Conservation (phyloP, 2,329 filamentous ascomycete genomes). For the Bertia moriformis region DNA sequence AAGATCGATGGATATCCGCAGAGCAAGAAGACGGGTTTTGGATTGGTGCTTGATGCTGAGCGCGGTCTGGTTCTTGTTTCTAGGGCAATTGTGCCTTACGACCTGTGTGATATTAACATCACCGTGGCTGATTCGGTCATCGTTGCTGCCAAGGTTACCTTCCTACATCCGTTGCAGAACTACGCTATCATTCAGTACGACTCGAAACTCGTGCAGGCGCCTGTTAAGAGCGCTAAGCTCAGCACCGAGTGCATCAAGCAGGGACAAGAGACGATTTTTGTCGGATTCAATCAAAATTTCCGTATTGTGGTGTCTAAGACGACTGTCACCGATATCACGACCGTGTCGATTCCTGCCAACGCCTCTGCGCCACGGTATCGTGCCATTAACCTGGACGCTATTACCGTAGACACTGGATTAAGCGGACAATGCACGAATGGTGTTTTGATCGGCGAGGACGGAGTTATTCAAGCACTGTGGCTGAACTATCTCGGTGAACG, state of each 20-base stretch:
- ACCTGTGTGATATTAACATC: constrained; percentile 88
- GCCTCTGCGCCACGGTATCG: constrained; percentile 81
- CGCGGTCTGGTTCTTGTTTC: constrained; percentile 92
- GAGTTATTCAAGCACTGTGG: constrained; percentile 90
- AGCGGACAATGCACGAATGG: constrained; percentile 87
- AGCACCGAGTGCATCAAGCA: constrained; percentile 74
- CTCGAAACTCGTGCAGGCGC: constrained; percentile 79
- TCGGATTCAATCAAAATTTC: constrained; percentile 95
- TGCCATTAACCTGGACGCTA: constrained; percentile 88
- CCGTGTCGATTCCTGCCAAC: constrained; percentile 90
- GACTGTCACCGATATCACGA: constrained; percentile 90
- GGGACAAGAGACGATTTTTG: constrained; percentile 86
- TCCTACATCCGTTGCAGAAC: constrained; percentile 92
- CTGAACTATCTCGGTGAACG: constrained; percentile 91
- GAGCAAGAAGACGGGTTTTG: constrained; percentile 86
- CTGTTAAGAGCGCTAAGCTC: constrained; percentile 76
- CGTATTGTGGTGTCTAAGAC: constrained; percentile 88
- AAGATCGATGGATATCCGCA: constrained; percentile 97
- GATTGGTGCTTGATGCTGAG: constrained; percentile 90
- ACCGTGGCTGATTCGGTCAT: constrained; percentile 95
- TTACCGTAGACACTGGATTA: constrained; percentile 87
- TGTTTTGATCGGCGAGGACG: constrained; percentile 77
- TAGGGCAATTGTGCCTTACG: constrained; percentile 83
- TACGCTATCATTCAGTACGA: constrained; percentile 95
- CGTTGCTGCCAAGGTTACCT: constrained; percentile 83